Evolutionary conservation across 176 grass and related monocot genomes (phyloP).

Genomic region (Poa pratensis): DNA sequence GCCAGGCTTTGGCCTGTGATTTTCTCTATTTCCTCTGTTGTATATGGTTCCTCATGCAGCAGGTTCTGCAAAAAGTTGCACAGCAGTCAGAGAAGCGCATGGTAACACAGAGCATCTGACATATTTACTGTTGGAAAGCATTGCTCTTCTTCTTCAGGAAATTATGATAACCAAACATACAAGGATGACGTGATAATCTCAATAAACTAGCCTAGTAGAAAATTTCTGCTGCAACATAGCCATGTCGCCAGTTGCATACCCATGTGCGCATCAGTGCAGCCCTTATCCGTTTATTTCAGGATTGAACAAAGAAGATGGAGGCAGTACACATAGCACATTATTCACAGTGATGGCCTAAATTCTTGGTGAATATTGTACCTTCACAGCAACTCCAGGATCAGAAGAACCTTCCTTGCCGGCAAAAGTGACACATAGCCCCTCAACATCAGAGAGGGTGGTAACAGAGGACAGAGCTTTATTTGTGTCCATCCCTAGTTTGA

Average conservation of each 20-base stretch:
- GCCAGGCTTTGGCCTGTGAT: conserved; percentile 62
- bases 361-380: conserved; percentile 47
- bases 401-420: conserved; percentile 73
- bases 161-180: neutral
- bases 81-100: conserved; percentile 28
- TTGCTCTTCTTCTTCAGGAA: neutral
- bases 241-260: neutral
- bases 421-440: conserved; percentile 79
- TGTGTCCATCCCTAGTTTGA: conserved; percentile 47
- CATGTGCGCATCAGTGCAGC: neutral
- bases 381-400: conserved; percentile 76
- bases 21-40: conserved; percentile 77
- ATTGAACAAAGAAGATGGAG: conserved; percentile 2
- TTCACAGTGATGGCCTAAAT: conserved; percentile 1
- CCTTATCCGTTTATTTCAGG: neutral
- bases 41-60: conserved; percentile 82
- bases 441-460: conserved; percentile 88
- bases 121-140: neutral
- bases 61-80: conserved; percentile 62
- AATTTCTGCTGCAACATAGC: neutral
- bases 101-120: neutral
- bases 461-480: conserved; percentile 62
- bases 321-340: neutral
- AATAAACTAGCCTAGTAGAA: neutral
- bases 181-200: neutral